Evolutionary conservation across 495 filamentous ascomycete species (phyloP).

Genomic region (Arthonia radiata): DNA sequence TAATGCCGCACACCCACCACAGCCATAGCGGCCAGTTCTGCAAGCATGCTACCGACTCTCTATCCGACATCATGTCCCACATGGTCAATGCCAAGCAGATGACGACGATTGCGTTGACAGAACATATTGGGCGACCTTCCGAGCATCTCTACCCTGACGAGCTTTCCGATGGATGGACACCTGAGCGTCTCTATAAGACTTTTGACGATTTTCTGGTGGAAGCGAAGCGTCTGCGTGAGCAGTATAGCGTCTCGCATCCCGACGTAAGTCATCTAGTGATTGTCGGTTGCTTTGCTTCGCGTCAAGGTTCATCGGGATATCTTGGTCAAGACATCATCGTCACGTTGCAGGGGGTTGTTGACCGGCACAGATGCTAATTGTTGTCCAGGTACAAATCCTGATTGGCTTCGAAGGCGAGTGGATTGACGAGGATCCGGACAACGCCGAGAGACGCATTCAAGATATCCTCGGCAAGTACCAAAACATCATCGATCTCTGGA

Average conservation of each 20-base stretch:
- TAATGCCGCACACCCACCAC: slow-evolving; percentile 96
- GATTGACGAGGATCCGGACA: slow-evolving; percentile 43
- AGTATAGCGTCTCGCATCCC: slow-evolving; percentile 23
- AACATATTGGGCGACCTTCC: slow-evolving; percentile 69
- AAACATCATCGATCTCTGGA: slow-evolving; percentile 70
- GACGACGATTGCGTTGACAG: slow-evolving; percentile 68
- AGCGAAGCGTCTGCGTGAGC: slow-evolving; percentile 40
- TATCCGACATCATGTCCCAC: slow-evolving; percentile 65
- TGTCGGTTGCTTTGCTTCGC: too few species aligned
- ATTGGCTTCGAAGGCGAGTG: slow-evolving; percentile 87
- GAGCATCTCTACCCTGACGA: slow-evolving; percentile 86
- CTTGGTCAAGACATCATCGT: neutral
- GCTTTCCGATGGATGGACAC: slow-evolving; percentile 17
- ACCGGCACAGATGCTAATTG: neutral
- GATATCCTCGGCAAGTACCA: slow-evolving; percentile 29
- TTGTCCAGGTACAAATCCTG: slow-evolving; percentile 42
- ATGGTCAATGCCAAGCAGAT: slow-evolving; percentile 57
- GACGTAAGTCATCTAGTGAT: neutral
- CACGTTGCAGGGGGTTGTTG: neutral
- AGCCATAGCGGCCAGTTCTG: slow-evolving; percentile 97
- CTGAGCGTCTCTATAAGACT: slow-evolving; percentile 19
- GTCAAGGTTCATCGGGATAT: neutral
- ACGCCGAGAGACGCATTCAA: slow-evolving; percentile 31
- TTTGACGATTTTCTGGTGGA: slow-evolving; percentile 49
- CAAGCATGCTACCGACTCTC: slow-evolving; percentile 57